phyloP scores from a whole-genome alignment of 2,329 filamentous ascomycete species.

The Sporothrix brasiliensis region DNA sequence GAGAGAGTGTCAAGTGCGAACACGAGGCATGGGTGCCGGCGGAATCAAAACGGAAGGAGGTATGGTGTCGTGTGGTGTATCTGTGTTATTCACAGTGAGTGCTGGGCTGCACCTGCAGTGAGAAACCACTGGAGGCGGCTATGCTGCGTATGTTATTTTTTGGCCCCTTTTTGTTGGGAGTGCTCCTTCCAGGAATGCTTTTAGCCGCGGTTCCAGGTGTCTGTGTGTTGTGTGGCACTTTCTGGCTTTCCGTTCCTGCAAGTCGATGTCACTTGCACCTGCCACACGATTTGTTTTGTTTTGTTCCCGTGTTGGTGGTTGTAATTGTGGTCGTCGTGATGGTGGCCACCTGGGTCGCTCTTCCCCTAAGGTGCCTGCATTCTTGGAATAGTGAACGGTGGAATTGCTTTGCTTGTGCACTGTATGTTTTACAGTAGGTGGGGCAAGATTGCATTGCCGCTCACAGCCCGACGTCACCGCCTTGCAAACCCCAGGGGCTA shows the following conservation, averaged over 20 bases:
- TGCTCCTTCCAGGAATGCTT: conserved; percentile 2
- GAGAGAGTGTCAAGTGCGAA: background rate
- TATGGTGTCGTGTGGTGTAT: background rate
- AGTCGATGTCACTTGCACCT: conserved; percentile 14
- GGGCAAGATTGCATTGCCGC: conserved; percentile 6
- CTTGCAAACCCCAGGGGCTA: background rate
- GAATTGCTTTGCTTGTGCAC: no score
- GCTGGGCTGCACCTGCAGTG: conserved; percentile 4
- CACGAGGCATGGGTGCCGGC: background rate
- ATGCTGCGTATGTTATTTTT: background rate
- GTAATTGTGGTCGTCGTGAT: background rate
- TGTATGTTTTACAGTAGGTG: background rate
- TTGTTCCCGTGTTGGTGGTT: background rate
- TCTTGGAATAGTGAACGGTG: background rate
- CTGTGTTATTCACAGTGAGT: background rate
- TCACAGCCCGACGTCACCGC: conserved; percentile 23
- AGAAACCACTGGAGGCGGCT: background rate
- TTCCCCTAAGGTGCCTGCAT: background rate
- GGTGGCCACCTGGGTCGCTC: background rate
- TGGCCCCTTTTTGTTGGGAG: background rate
- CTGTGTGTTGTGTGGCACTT: conserved; percentile 10
- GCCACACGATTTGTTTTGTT: conserved; percentile 3
- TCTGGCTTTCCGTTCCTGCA: background rate
- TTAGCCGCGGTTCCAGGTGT: conserved; percentile 17
- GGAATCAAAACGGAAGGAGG: background rate